phyloP scores from a whole-genome alignment of 805 yeast genomes.

The Saccharomycopsis guyanensis region DNA sequence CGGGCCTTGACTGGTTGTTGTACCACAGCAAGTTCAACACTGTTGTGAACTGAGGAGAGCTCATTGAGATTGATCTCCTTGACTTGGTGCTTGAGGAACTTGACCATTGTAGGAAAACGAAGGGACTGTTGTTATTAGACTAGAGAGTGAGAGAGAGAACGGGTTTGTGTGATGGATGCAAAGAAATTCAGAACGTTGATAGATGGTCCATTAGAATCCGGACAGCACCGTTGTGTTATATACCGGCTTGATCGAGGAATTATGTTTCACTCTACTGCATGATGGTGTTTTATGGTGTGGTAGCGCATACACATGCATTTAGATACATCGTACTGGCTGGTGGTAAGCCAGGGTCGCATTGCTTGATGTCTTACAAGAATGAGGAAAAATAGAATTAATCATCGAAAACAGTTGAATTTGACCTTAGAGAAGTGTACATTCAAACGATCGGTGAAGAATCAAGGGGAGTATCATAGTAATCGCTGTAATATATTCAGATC shows the following conservation, averaged over 20 bases:
- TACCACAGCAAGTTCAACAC: slow-evolving; percentile 15
- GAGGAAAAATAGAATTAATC: too few relatives aligned
- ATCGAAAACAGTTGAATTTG: too few relatives aligned
- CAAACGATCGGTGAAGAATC: too few relatives aligned
- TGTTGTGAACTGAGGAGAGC: slow-evolving; percentile 1
- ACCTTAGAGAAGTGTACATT: too few relatives aligned
- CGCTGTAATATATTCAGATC: too few relatives aligned
- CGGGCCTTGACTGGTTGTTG: slow-evolving; percentile 22
- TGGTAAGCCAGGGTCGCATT: too few relatives aligned
- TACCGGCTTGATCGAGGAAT: too few relatives aligned
- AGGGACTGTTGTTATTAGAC: too few relatives aligned
- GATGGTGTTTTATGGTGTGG: neutral
- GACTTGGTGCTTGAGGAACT: slow-evolving; percentile 20
- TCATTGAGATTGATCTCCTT: slow-evolving; percentile 11
- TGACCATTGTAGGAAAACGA: slow-evolving; percentile 20
- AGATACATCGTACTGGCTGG: neutral
- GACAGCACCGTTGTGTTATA: too few relatives aligned
- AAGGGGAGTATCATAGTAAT: too few relatives aligned
- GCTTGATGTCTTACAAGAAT: too few relatives aligned
- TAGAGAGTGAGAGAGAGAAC: neutral
- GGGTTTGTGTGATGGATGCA: neutral
- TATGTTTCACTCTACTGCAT: neutral
- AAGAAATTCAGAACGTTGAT: neutral
- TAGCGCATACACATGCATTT: neutral
- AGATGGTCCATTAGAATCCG: neutral